These are phyloP conservation scores for Salpingoeca rosetta DNA, from an alignment of 78 protist species.

Conservation along the genomic window DNA sequence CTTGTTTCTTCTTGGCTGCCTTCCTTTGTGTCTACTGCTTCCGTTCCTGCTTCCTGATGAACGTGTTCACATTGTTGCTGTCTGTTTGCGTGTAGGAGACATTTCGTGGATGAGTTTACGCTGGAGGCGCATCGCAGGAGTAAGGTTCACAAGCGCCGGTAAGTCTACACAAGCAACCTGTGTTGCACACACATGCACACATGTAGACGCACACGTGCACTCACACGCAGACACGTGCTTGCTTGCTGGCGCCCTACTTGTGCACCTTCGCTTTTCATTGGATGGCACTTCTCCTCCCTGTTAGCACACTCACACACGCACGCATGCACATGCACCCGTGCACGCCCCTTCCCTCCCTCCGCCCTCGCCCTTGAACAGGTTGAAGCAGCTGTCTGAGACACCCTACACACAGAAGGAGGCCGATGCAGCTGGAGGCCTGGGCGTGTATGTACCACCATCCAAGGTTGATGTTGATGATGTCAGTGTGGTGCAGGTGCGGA, in stretches of 20 bases:
- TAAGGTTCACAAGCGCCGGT: background rate
- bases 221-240: background rate
- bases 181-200: no score
- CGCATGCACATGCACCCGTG: background rate
- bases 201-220: no score
- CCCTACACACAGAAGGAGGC: constrained; percentile 36
- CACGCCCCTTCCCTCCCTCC: background rate
- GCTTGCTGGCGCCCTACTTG: background rate
- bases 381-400: constrained; percentile 16
- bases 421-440: constrained; percentile 21
- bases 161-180: background rate
- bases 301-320: background rate
- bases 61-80: background rate
- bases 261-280: background rate
- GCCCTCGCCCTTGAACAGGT: background rate
- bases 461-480: no score
- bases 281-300: background rate
- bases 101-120: background rate
- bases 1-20: background rate
- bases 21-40: background rate
- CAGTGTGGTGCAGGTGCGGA: no score
- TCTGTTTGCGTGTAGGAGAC: background rate
- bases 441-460: no score
- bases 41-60: background rate
- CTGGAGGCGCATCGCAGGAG: background rate